phyloP scores from a whole-genome alignment of 306 rosid species.

The Cotoneaster glaucophyllus region DNA sequence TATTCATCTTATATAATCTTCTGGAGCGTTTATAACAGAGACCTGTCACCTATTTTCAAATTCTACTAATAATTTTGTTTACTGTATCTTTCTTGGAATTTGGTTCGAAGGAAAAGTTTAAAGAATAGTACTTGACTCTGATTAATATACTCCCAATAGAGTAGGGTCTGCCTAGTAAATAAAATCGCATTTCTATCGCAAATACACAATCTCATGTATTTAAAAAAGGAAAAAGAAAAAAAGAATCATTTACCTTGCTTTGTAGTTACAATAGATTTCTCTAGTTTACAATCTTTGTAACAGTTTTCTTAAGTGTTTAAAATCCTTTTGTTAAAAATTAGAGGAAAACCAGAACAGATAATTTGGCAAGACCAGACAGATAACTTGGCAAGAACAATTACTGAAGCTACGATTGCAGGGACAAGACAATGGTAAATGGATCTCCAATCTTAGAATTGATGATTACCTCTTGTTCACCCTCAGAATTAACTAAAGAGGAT shows the following conservation, averaged over 20 bases:
- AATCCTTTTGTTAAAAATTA: neutral
- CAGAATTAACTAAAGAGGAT: constrained; percentile 24
- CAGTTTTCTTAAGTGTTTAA: neutral
- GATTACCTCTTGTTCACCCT: constrained; percentile 50
- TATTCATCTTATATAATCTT: neutral
- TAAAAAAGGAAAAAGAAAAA: no score
- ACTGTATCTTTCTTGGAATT: neutral
- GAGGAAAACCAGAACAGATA: neutral
- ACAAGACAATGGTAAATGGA: neutral
- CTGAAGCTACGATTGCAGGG: neutral
- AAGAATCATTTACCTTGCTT: neutral
- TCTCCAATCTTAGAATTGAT: neutral
- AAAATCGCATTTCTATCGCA: neutral
- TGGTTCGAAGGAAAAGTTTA: neutral
- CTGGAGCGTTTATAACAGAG: neutral
- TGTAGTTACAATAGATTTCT: neutral
- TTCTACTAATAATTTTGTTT: neutral
- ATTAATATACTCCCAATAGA: neutral
- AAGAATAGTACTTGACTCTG: neutral
- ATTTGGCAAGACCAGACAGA: no score
- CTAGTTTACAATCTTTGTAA: neutral
- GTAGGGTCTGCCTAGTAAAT: neutral
- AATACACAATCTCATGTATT: neutral
- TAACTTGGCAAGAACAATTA: neutral
- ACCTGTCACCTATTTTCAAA: neutral